Evolutionary conservation across 2,329 filamentous ascomycete genomes (phyloP).

Genomic region (Fusarium circinatum): DNA sequence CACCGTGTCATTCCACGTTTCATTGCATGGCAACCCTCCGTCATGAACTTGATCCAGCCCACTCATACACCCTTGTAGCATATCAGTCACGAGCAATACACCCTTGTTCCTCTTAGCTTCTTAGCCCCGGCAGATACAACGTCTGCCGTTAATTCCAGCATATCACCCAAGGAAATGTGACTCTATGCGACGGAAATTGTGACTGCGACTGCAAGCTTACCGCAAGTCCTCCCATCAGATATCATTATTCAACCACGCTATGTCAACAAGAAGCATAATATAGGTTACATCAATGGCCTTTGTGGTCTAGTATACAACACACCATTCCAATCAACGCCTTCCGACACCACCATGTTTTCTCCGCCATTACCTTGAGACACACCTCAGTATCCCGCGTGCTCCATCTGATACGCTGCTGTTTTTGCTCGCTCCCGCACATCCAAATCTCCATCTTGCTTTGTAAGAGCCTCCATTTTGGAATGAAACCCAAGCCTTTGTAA

Average conservation of each 20-base stretch:
- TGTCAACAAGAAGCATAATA: not conserved
- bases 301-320: slow-evolving; percentile 8
- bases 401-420: slow-evolving; percentile 79
- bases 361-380: not conserved
- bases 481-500: slow-evolving; percentile 78
- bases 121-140: slow-evolving; percentile 29
- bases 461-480: slow-evolving; percentile 69
- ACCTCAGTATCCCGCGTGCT: slow-evolving; percentile 49
- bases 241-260: slow-evolving; percentile 4
- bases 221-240: not conserved
- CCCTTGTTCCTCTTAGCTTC: slow-evolving; percentile 1
- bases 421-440: slow-evolving; percentile 88
- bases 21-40: slow-evolving; percentile 18
- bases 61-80: slow-evolving; percentile 7
- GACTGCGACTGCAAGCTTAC: slow-evolving; percentile 2
- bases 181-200: not conserved
- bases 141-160: slow-evolving; percentile 30
- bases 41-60: slow-evolving; percentile 22
- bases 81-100: slow-evolving; percentile 19
- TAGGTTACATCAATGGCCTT: slow-evolving; percentile 4
- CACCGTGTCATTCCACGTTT: slow-evolving; percentile 27
- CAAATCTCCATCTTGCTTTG: slow-evolving; percentile 75
- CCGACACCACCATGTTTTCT: not conserved
- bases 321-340: slow-evolving; percentile 4
- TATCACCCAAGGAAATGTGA: slow-evolving; percentile 18